A percentile compares a stretch with the other conserved stretches of the same genome.
Conservation (phyloP, 441 rosid species). For the Metrosideros polymorpha region DNA sequence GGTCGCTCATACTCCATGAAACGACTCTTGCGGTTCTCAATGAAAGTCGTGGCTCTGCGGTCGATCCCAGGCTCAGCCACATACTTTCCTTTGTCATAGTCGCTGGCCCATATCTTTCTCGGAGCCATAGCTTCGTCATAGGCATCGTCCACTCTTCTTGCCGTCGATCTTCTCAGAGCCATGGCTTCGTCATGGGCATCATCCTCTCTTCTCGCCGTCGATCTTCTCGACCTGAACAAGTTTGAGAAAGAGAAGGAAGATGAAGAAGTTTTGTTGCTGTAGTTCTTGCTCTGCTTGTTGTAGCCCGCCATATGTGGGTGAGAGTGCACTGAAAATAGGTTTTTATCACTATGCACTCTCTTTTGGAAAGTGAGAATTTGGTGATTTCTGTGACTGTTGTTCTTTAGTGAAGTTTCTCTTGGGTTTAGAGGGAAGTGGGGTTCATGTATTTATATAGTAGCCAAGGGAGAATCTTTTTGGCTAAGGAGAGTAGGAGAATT, state of each 20-base stretch:
- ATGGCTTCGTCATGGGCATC: slow-evolving; percentile 17
- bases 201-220: not conserved
- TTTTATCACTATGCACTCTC: not conserved
- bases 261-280: not conserved
- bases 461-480: not conserved
- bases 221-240: too few relatives aligned
- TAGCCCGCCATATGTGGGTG: not conserved
- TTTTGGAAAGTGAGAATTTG: not conserved
- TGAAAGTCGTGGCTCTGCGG: slow-evolving; percentile 49
- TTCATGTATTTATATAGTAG: not conserved
- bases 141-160: slow-evolving; percentile 9
- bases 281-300: not conserved
- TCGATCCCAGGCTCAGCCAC: slow-evolving; percentile 69
- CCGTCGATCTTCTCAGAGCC: not conserved
- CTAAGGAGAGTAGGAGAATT: not conserved
- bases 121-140: slow-evolving; percentile 20
- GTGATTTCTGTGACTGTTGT: not conserved
- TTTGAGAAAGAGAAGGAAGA: too few relatives aligned
- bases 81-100: slow-evolving; percentile 46
- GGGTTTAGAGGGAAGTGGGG: not conserved
- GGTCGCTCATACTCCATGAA: slow-evolving; percentile 25
- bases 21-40: slow-evolving; percentile 35
- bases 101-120: slow-evolving; percentile 43
- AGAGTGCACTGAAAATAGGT: not conserved
- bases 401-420: not conserved